Evolutionary conservation across 148 eudicot genomes (phyloP).

Genomic region (Rhododendron griersonianum): DNA sequence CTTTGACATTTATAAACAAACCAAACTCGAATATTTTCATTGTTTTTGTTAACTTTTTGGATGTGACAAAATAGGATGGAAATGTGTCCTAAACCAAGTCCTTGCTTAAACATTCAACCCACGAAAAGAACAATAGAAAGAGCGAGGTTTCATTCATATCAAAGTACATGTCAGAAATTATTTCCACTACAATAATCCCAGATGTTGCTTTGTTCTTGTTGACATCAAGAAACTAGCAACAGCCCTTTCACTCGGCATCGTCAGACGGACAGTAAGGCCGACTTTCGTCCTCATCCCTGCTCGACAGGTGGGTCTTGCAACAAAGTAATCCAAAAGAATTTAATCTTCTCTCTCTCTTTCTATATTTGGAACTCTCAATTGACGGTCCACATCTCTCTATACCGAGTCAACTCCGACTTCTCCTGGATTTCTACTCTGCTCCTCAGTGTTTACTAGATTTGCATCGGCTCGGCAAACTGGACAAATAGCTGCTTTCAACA

Average conservation of each 20-base stretch:
- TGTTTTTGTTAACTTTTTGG: background rate
- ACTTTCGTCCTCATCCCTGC: background rate
- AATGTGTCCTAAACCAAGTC: background rate
- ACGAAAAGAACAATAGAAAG: background rate
- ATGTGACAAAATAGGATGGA: background rate
- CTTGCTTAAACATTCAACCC: background rate
- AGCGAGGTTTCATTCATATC: background rate
- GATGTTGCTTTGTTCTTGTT: background rate
- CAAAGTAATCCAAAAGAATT: background rate
- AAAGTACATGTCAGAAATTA: background rate
- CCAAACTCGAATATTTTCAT: background rate
- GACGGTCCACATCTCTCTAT: background rate
- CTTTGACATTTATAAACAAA: background rate
- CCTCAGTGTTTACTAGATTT: background rate
- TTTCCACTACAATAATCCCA: background rate
- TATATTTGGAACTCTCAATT: background rate
- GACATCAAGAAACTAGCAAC: background rate
- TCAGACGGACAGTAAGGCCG: background rate
- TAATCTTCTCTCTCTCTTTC: background rate
- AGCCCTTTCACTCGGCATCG: background rate
- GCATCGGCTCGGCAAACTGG: conserved; percentile 19
- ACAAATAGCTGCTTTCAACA: conserved; percentile 22
- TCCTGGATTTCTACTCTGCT: conserved; percentile 8
- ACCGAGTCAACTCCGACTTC: conserved; percentile 17
- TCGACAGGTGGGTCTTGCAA: background rate